Evolutionary conservation across 805 yeast species (phyloP).

Genomic region (Pichia thaimueangensis): DNA sequence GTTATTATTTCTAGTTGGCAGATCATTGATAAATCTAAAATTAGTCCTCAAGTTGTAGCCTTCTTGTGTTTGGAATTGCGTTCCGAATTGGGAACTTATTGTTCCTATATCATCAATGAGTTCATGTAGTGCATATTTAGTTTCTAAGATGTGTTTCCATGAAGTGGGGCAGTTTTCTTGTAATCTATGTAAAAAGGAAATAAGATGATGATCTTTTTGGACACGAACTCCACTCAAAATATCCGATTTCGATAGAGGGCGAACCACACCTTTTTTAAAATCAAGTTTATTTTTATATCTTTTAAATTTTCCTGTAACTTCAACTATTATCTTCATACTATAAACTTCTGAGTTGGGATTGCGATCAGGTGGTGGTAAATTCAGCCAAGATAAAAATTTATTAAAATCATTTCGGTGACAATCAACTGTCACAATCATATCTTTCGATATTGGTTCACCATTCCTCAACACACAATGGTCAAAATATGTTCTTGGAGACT

Average conservation of each 20-base stretch:
- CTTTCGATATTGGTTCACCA: constrained; percentile 1
- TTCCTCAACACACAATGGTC: constrained; percentile 11
- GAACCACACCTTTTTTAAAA: constrained; percentile 13
- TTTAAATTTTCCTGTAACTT: constrained; percentile 16
- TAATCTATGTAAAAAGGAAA: constrained; percentile 17
- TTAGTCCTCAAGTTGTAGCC: neutral
- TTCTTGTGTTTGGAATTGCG: constrained; percentile 2
- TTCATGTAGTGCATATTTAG: constrained; percentile 10
- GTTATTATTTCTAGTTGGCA: neutral
- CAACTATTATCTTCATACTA: constrained; percentile 16
- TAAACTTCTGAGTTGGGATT: constrained; percentile 17
- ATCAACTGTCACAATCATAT: constrained; percentile 16
- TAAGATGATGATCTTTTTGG: constrained; percentile 12
- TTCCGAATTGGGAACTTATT: constrained; percentile 1
- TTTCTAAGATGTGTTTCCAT: constrained; percentile 15
- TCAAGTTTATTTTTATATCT: constrained; percentile 18
- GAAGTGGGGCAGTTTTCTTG: constrained; percentile 9
- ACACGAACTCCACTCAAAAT: constrained; percentile 10
- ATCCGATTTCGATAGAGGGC: constrained; percentile 9
- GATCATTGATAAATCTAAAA: constrained; percentile 3
- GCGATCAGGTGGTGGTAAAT: constrained; percentile 9
- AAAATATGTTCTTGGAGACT: neutral
- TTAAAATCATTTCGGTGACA: constrained; percentile 8
- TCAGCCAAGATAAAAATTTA: neutral
- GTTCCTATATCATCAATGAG: constrained; percentile 4